phyloP scores from a whole-genome alignment of 2,329 filamentous ascomycete species.

The Penicillium brevicompactum region DNA sequence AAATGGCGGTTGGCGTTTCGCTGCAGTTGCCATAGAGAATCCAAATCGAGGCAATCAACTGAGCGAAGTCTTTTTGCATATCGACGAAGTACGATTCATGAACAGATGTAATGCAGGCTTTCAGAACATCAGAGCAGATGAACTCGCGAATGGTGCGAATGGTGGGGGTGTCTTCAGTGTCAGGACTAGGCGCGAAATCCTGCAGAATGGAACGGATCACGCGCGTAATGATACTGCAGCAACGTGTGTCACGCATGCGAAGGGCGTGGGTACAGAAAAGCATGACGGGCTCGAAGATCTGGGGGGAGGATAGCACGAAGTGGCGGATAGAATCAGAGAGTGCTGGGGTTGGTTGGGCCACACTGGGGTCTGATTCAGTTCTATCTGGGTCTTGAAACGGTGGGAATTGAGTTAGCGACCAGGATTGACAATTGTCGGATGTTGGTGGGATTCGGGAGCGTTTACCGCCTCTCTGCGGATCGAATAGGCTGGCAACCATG shows the following conservation, averaged over 20 bases:
- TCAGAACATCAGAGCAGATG: conserved; percentile 83
- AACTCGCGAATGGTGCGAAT: conserved; percentile 78
- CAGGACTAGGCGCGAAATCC: conserved; percentile 64
- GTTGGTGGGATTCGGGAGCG: background rate
- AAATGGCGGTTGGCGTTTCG: conserved; percentile 69
- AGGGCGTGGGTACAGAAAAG: conserved; percentile 91
- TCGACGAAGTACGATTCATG: conserved; percentile 98
- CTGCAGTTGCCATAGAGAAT: conserved; percentile 72
- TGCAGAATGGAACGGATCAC: conserved; percentile 85
- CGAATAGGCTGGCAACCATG: conserved; percentile 86
- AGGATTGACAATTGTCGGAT: background rate
- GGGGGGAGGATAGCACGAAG: conserved; percentile 77
- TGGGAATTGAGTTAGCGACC: conserved; percentile 4
- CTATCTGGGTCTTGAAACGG: conserved; percentile 38
- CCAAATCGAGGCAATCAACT: conserved; percentile 83
- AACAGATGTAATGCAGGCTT: conserved; percentile 84
- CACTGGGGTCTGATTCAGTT: conserved; percentile 35
- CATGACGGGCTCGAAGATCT: conserved; percentile 83
- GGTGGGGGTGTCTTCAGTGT: conserved; percentile 50
- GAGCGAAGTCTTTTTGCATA: conserved; percentile 86
- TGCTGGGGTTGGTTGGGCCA: conserved; percentile 40
- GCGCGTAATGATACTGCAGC: conserved; percentile 80
- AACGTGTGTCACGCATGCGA: conserved; percentile 84
- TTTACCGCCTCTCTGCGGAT: conserved; percentile 68
- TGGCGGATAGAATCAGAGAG: conserved; percentile 67